These are phyloP conservation scores for Pouteria glomerata DNA, from an alignment of 148 eudicot species.

Conservation along the genomic window DNA sequence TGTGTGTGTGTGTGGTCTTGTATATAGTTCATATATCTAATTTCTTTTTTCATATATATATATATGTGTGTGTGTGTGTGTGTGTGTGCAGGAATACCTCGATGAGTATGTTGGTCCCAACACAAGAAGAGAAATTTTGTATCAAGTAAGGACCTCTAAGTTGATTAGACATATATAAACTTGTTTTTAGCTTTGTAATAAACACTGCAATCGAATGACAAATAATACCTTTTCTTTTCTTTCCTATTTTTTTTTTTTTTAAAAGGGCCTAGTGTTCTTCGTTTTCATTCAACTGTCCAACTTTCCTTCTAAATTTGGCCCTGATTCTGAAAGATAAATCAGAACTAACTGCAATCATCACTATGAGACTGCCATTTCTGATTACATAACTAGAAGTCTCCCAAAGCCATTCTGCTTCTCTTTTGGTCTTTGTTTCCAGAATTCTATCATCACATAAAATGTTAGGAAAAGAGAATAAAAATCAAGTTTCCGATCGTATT, in stretches of 20 bases:
- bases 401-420: not conserved
- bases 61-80: conserved; percentile 9
- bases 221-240: not conserved
- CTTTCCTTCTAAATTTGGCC: not conserved
- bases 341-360: not conserved
- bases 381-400: not conserved
- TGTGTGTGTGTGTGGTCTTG: too few relatives aligned
- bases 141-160: conserved; percentile 51
- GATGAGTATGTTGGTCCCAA: conserved; percentile 63
- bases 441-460: not conserved
- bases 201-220: not conserved
- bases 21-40: not conserved
- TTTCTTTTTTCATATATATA: not conserved
- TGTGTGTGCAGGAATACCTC: conserved; percentile 71
- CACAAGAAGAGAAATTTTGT: conserved; percentile 68
- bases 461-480: not conserved
- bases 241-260: not conserved
- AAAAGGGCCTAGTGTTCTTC: not conserved
- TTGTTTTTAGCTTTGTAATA: conserved; percentile 4
- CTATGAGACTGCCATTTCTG: not conserved
- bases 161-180: not conserved
- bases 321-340: not conserved
- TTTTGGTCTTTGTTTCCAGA: not conserved
- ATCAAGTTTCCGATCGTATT: not conserved
- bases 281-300: not conserved